Base-by-base conservation (phyloP, 106 monocot genomes). In the Xerophyta viscosa region DNA sequence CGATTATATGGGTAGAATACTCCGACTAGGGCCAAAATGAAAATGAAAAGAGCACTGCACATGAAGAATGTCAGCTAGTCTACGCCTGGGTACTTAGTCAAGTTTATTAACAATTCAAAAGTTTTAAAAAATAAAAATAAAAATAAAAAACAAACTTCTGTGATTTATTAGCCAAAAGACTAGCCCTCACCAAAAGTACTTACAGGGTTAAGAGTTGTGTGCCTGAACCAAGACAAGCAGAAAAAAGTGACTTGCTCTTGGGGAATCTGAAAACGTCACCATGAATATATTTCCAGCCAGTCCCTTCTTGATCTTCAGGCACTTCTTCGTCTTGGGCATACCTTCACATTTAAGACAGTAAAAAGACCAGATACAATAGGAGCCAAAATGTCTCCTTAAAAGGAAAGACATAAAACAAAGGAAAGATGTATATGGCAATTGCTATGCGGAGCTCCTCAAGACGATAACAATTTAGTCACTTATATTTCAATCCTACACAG, bases 1-100 rank as follows among this genome's bases (percentile, higher is more conserved):
- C 74, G 62, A 49, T 78, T 84, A 71, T 74, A 84, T 14, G 78
- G 84, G 41, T 74, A 70, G 62, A 84, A 84, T 22, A 84, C 78
- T 14, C 78, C 84, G 20, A 84, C 64, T 10, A 84, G 47, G 7
- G 74, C 84, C 31, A 78, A 67, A 42, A 84, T 24, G 51, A 78
- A 78, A 18, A 73, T 71, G 41, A 78, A 73, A 47, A 61, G 37
- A 5, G 74, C 54, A 25, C 84, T 83, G 67, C 66, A 77, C n/a
- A 27, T n/a, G n/a, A n/a, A n/a, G n/a, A n/a, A n/a, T n/a, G n/a
- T n/a, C n/a, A n/a, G n/a, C n/a, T n/a, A n/a, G n/a, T n/a, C n/a
- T n/a, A n/a, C n/a, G n/a, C n/a, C n/a, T n/a, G n/a, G n/a, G n/a
- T n/a, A n/a, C n/a, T n/a, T n/a, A n/a, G n/a, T n/a, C n/a, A n/a